These are phyloP conservation scores for Dichotomopilus funicola DNA, from an alignment of 2,329 filamentous ascomycete genomes.

Conservation along the genomic window DNA sequence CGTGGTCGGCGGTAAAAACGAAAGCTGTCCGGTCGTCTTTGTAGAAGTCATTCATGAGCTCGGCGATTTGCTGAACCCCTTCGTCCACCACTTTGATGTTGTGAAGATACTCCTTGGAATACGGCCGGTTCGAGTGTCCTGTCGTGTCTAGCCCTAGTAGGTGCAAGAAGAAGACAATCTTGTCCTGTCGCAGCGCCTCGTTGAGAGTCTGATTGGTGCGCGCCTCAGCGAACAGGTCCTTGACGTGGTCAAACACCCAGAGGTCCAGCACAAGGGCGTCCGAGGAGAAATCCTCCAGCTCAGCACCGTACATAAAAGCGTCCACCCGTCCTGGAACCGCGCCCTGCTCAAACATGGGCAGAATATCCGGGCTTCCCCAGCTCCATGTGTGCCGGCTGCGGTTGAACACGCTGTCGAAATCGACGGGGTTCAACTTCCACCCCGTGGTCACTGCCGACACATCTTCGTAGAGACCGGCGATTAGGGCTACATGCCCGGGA, in stretches of 20 bases:
- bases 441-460: conserved; percentile 95
- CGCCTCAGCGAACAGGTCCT: conserved; percentile 75
- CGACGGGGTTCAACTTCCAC: conserved; percentile 97
- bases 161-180: conserved; percentile 91
- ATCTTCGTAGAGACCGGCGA: conserved; percentile 95
- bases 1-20: conserved; percentile 95
- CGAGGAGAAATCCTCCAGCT: conserved; percentile 83
- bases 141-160: conserved; percentile 86
- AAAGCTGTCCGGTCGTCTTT: conserved; percentile 80
- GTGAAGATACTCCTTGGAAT: conserved; percentile 88
- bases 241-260: conserved; percentile 96
- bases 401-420: conserved; percentile 99
- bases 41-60: conserved; percentile 81
- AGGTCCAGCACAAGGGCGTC: conserved; percentile 75
- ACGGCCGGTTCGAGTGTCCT: conserved; percentile 80
- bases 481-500: conserved; percentile 92
- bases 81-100: conserved; percentile 93
- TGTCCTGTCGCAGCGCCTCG: conserved; percentile 68
- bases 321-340: conserved; percentile 82
- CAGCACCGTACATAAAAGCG: conserved; percentile 74
- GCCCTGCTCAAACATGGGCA: conserved; percentile 96
- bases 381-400: conserved; percentile 95
- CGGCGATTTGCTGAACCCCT: conserved; percentile 77
- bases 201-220: conserved; percentile 70
- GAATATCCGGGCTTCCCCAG: conserved; percentile 96